Base-by-base conservation (phyloP, 768 basidiomycete species). In the Inosperma sp. region DNA sequence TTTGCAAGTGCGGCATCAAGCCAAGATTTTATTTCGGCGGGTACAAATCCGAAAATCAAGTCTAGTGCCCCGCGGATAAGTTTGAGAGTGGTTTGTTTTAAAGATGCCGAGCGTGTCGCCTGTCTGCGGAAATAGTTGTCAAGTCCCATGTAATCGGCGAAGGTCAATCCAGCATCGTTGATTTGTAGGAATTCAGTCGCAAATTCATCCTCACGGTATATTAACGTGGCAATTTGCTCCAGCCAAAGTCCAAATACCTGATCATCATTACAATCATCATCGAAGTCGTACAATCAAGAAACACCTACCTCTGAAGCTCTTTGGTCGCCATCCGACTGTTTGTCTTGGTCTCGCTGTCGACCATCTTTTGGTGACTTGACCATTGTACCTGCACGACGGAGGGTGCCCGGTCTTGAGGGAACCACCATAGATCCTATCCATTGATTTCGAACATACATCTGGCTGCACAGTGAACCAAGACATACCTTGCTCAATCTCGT, bases 51-150 rank as follows among this genome's bases (percentile, higher is more conserved):
- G 65, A 97, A 98, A 46, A 97, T 93, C 46, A 95, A 70, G 57
- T 98, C 95, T 87, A 97, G 82, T 23, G 93, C 90, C 3, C 85
- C 84, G 16, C 91, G 82, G 25, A 93, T 79, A 7, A 94, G 78
- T 69, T 94, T 93, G 52, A 73, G 62, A 22, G 92, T 93, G 6
- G 80, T 68, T 48, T 77, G 76, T 52, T 81, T 82, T 36, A 94
- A 74, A 23, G 82, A 80, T 22, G 76, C 77, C 44, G 80, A 73
- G 22, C 89, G 76, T 5, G 85, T 75, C n/a, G 95, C 95, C 63
- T 97, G 91, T 41, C 95, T 74, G 21, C 91, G 79, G 73, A 96
- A 96, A 68, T 96, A 98, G 53, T 83, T 91, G 63, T 98, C 95
- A 52, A 98, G 72, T 37, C 83, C 83, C 82, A 92, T 90, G 59